Conservation (phyloP, 495 filamentous ascomycete species). For the Symbiotaphrina buchneri region DNA sequence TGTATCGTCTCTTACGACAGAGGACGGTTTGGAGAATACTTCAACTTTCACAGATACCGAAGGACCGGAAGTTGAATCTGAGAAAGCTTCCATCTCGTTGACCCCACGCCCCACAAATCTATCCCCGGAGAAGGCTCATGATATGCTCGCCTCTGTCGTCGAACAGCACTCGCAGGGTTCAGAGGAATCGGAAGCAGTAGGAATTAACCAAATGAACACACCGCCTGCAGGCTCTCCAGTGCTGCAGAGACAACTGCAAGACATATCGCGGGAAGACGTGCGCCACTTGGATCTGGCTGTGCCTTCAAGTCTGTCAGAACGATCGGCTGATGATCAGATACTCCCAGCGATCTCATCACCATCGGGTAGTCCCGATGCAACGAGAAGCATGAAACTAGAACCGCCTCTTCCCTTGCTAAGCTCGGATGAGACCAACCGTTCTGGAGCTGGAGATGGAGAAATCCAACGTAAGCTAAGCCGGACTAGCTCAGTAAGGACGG, state of each 20-base stretch:
- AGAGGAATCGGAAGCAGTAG: neutral
- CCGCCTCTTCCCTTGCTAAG: neutral
- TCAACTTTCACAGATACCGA: slow-evolving; percentile 19
- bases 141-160: slow-evolving; percentile 46
- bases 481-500: neutral
- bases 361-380: neutral
- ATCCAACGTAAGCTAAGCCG: neutral
- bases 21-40: slow-evolving; percentile 24
- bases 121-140: slow-evolving; percentile 43
- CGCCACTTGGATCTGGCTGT: slow-evolving; percentile 1
- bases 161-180: slow-evolving; percentile 28
- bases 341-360: neutral
- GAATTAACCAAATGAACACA: no score
- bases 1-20: slow-evolving; percentile 40
- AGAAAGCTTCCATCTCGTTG: slow-evolving; percentile 13
- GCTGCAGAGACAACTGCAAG: neutral
- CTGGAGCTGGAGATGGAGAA: neutral
- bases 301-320: slow-evolving; percentile 3
- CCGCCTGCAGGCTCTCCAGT: no score
- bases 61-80: slow-evolving; percentile 20
- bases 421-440: neutral
- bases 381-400: neutral
- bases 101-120: slow-evolving; percentile 20
- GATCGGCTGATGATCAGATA: neutral
- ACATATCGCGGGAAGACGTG: neutral